Conservation (phyloP, 2,329 filamentous ascomycete species). For the Trichophyton rubrum region DNA sequence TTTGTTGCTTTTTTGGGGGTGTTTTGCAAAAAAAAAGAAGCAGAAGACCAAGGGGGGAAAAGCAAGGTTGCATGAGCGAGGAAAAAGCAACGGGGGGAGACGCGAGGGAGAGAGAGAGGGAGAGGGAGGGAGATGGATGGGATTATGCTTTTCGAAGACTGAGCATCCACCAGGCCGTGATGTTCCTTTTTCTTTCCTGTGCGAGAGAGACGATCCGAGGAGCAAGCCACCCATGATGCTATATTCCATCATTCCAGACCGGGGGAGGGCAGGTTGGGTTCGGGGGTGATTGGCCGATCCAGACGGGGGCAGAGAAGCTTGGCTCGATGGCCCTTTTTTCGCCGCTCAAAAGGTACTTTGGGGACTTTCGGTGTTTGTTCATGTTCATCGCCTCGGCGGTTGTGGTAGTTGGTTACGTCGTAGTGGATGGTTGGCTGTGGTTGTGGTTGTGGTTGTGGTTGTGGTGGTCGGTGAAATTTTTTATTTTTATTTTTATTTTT, state of each 20-base stretch:
- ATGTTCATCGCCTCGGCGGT: background rate
- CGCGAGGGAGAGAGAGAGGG: background rate
- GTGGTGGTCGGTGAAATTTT: background rate
- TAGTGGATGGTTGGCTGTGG: background rate
- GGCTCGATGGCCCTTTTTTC: background rate
- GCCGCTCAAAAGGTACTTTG: background rate
- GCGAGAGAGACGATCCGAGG: background rate
- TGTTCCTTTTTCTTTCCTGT: conserved; percentile 1
- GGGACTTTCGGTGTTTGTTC: background rate
- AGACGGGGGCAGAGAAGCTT: background rate
- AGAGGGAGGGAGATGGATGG: background rate
- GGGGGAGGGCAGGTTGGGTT: background rate
- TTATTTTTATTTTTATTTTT: no score
- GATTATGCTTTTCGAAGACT: background rate
- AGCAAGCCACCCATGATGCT: background rate
- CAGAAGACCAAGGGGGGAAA: no score
- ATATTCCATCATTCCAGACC: background rate
- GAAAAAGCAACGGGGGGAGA: background rate
- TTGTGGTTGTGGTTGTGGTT: background rate
- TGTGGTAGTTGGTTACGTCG: background rate
- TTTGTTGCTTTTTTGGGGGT: no score
- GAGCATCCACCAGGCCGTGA: background rate
- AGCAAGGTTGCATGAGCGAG: no score
- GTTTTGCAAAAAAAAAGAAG: no score
- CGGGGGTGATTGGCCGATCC: background rate